Evolutionary conservation across 1,284 basidiomycete genomes (phyloP), one percentile per base, ranked within the genome.

Genomic region (Sphaerobolus stellatus): DNA sequence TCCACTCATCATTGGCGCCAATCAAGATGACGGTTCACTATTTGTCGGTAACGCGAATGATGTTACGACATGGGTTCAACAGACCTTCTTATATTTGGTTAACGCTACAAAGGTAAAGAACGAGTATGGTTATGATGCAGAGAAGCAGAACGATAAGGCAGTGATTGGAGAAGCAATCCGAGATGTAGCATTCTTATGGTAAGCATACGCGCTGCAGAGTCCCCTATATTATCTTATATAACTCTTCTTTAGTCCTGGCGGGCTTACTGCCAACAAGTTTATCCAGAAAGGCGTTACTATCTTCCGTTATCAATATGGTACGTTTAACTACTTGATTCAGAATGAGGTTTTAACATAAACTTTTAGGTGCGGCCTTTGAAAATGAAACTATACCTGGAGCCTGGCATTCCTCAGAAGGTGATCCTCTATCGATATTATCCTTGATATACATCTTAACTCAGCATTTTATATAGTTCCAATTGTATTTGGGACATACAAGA

Each of bases 401-500:
- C 20, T 54, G 52, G 52, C 52, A 54, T 38, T 48, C 52, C 18
- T 41, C 52, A 5, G 52, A 54, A 36, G 49, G 52, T 54, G 6
- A 36, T 50, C 14, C 9, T 13, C 28, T 25, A 24, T 3, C 6
- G 46, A 16, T 9, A n/a, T 16, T 24, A n/a, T 13, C 27, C 6
- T 20, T 25, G 5, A 29, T 22, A n/a, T 18, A 14, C 7, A 4
- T 27, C 31, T 22, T 20, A 30, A 11, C 27, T 33, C n/a, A n/a
- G n/a, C n/a, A n/a, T n/a, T n/a, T n/a, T n/a, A n/a, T 14, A 8
- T 44, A 61, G 60, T 61, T 25, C 28, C 31, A 4, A 50, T 50
- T n/a, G 48, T 61, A 16, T 61, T 61, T 31, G 60, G 59, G 25
- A 61, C 59, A 3, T 58, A 45, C 49, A 60, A 60, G 38, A 33